Evolutionary conservation across 176 grass and related monocot genomes (phyloP), one percentile per base, ranked within the genome.

Genomic region (Pharus latifolius): DNA sequence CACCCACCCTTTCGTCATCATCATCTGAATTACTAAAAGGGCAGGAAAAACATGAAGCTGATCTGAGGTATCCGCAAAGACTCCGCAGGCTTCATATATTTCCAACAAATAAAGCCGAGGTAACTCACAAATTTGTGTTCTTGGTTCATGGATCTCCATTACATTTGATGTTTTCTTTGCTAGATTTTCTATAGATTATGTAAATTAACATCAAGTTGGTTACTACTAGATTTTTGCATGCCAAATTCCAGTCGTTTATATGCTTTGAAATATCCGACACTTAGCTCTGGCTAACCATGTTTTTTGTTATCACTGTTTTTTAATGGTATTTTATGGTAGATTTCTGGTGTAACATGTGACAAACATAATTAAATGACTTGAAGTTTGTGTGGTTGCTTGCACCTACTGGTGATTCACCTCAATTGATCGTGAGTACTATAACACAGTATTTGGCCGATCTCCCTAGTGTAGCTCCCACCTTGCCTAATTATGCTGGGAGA

Each of bases 11-110:
- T 23, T 75, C 67, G 0, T 47, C 66, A 69, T 86, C 79, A 69
- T 72, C 60, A 70, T 85, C 81, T 81, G 84, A 87, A 77, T 83
- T 88, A 49, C 75, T 74, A 34, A 81, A 81, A 86, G 95, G 87
- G 18, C 85, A 83, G 69, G 95, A 99, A 59, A 91, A 82, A 31
- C 90, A 99, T 66, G 84, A 94, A 78, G 90, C 90, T 3, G 69
- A 67, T 66, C 73, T 90, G 31, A 94, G 94, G 69, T 99, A 93
- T 59, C 87, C 95, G 86, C 90, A 99, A 66, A 85, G 90, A 73
- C 75, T 99, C 60, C 81, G 69, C 45, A 78, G 87, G 34, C 95
- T 99, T 60, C 82, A 90, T 72, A 91, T 99, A 69, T 99, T 99
- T 59, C 72, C 95, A 55, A 83, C 87, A 65, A 85, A 76, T 80